Percentiles rank a stretch among this genome's conserved stretches.
phyloP scores from a whole-genome alignment of 768 basidiomycete species.

The Royoungia palumana region DNA sequence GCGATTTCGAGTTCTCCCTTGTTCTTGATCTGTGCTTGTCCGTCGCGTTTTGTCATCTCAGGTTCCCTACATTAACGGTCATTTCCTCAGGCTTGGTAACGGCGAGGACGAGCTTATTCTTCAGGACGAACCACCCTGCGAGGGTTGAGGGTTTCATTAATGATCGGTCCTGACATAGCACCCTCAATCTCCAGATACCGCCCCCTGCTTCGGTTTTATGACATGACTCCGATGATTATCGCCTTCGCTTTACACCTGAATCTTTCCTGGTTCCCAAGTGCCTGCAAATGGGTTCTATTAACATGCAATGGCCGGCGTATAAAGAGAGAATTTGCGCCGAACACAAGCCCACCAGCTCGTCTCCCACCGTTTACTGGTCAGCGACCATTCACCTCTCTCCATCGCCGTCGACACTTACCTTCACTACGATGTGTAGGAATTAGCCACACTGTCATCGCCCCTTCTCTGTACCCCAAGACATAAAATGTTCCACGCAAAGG shows the following conservation, averaged over 20 bases:
- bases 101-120: background rate
- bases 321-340: constrained; percentile 2
- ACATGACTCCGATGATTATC: too few species aligned
- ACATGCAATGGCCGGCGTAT: constrained; percentile 2
- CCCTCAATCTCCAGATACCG: too few species aligned
- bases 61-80: too few species aligned
- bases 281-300: background rate
- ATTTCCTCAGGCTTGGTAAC: too few species aligned
- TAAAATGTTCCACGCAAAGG: constrained; percentile 13
- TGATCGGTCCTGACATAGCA: too few species aligned
- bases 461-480: background rate
- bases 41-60: too few species aligned
- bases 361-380: constrained; percentile 9
- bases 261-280: background rate
- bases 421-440: constrained; percentile 1
- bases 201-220: too few species aligned
- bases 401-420: background rate
- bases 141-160: constrained; percentile 9
- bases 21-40: background rate
- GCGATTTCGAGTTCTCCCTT: background rate
- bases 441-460: background rate
- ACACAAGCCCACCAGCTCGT: background rate
- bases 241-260: too few species aligned
- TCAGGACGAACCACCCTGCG: background rate
- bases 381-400: background rate